A percentile compares a stretch with the other conserved stretches of the same genome.
Conservation (phyloP, 2,329 filamentous ascomycete species). For the Orbilia brochopaga region DNA sequence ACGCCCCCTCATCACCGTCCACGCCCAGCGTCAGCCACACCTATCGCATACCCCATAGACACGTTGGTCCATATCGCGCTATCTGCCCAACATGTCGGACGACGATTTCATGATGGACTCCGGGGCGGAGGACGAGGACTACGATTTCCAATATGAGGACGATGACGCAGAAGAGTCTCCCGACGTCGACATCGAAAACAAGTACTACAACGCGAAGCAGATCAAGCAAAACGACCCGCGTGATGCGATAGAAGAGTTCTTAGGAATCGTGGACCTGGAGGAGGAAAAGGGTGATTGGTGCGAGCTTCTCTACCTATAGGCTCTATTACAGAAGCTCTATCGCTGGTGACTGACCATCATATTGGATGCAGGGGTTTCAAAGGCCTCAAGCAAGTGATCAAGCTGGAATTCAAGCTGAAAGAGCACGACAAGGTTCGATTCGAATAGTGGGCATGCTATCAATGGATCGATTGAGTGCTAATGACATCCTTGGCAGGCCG, state of each 20-base stretch:
- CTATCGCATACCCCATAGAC: not conserved
- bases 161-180: slow-evolving; percentile 86
- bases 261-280: slow-evolving; percentile 84
- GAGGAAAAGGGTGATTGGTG: slow-evolving; percentile 92
- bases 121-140: slow-evolving; percentile 81
- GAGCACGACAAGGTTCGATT: slow-evolving; percentile 75
- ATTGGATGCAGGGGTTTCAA: slow-evolving; percentile 73
- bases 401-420: slow-evolving; percentile 92
- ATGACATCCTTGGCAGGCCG: slow-evolving; percentile 66
- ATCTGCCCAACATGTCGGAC: slow-evolving; percentile 71
- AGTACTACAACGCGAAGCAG: slow-evolving; percentile 99
- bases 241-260: slow-evolving; percentile 87
- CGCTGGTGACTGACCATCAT: too few relatives aligned
- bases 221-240: slow-evolving; percentile 85
- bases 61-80: not conserved
- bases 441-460: not conserved
- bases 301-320: slow-evolving; percentile 26
- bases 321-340: slow-evolving; percentile 4
- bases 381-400: slow-evolving; percentile 95
- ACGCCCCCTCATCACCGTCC: slow-evolving; percentile 9
- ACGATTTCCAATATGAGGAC: slow-evolving; percentile 97
- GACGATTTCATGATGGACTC: slow-evolving; percentile 95
- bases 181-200: slow-evolving; percentile 96
- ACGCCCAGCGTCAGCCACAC: not conserved
- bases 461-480: slow-evolving; percentile 7